Evolutionary conservation across 805 yeast species (phyloP).

Genomic region (Blastobotrys parvus): DNA sequence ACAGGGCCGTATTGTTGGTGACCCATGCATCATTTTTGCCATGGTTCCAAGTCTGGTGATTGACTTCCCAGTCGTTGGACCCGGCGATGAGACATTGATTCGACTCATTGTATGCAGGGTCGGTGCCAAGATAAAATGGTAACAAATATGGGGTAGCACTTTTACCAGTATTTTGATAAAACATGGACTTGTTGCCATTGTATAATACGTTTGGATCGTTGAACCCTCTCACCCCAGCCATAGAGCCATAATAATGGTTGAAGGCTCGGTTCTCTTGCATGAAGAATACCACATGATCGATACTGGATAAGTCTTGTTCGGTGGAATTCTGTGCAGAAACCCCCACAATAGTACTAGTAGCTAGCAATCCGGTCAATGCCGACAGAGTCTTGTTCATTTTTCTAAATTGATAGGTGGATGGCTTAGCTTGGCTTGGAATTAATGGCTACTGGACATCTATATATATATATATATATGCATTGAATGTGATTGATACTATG

Average conservation of each 20-base stretch:
- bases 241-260: constrained; percentile 21
- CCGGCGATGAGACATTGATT: constrained; percentile 21
- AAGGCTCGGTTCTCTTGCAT: constrained; percentile 26
- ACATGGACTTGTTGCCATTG: constrained; percentile 9
- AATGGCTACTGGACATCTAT: no score
- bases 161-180: constrained; percentile 16
- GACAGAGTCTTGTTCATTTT: no score
- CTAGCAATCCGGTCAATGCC: no score
- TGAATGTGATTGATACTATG: no score
- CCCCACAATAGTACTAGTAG: no score
- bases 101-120: constrained; percentile 14
- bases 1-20: constrained; percentile 18
- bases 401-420: no score
- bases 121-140: constrained; percentile 17
- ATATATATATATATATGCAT: no score
- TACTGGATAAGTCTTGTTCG: neutral
- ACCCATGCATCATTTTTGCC: constrained; percentile 22
- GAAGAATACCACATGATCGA: constrained; percentile 18
- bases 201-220: constrained; percentile 20
- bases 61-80: constrained; percentile 22
- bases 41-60: constrained; percentile 20
- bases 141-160: constrained; percentile 14
- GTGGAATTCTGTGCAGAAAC: no score
- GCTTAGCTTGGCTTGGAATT: no score
- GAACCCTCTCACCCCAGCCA: constrained; percentile 24